A percentile compares a stretch with the other conserved stretches of the same genome.
Evolutionary conservation across 1,284 basidiomycete species (phyloP).

Genomic region (Malassezia restricta): DNA sequence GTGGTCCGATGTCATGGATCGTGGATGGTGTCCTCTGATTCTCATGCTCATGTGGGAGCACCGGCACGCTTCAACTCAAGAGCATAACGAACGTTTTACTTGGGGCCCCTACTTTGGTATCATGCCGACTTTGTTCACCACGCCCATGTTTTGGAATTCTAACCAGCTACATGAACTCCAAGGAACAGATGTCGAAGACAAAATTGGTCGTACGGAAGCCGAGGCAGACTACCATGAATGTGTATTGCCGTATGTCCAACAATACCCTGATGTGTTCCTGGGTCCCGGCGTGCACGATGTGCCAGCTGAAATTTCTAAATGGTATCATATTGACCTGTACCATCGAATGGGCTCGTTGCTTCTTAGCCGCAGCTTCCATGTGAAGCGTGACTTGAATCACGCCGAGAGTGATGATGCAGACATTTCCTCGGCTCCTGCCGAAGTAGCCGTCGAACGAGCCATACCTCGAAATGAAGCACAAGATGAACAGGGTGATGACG

Average conservation of each 20-base stretch:
- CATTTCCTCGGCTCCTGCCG: slow-evolving; percentile 5
- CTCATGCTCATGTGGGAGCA: slow-evolving; percentile 92
- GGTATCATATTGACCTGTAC: slow-evolving; percentile 65
- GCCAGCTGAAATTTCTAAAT: slow-evolving; percentile 40
- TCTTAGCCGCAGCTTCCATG: slow-evolving; percentile 74
- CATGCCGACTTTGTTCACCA: slow-evolving; percentile 61
- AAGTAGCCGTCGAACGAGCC: slow-evolving; percentile 10
- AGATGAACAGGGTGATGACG: background rate
- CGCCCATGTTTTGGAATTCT: slow-evolving; percentile 86
- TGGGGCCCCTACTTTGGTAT: slow-evolving; percentile 41
- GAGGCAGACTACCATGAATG: slow-evolving; percentile 57
- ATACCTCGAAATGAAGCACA: background rate
- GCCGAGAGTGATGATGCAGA: slow-evolving; percentile 14
- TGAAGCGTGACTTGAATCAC: slow-evolving; percentile 45
- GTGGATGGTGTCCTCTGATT: slow-evolving; percentile 77
- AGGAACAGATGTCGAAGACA: slow-evolving; percentile 74
- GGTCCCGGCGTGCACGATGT: slow-evolving; percentile 10
- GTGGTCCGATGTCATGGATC: slow-evolving; percentile 22
- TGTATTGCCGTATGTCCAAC: slow-evolving; percentile 46
- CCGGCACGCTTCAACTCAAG: slow-evolving; percentile 16
- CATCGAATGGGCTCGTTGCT: slow-evolving; percentile 89
- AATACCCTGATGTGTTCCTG: slow-evolving; percentile 25
- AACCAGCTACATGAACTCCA: slow-evolving; percentile 63
- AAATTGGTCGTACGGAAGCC: slow-evolving; percentile 73
- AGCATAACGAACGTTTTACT: background rate